Percentiles rank a stretch among this genome's conserved stretches.
These are phyloP conservation scores for Lactifluus subvellereus DNA, from an alignment of 768 basidiomycete genomes.

Conservation along the genomic window DNA sequence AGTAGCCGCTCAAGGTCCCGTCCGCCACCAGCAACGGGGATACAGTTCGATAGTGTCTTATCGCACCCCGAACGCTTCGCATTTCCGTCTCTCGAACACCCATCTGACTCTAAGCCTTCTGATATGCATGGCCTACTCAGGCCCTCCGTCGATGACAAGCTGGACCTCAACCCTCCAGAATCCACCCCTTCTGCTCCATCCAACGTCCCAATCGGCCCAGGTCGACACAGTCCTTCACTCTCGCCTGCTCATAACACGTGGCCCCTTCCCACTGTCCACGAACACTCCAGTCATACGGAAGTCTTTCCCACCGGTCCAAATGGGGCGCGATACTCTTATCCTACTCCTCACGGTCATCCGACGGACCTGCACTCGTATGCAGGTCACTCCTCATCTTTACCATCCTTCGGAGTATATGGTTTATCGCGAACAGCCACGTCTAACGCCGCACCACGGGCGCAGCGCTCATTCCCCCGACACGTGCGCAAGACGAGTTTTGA, in stretches of 20 bases:
- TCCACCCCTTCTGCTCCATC: constrained; percentile 26
- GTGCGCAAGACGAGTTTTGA: constrained; percentile 95
- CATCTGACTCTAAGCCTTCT: constrained; percentile 29
- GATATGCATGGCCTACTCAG: constrained; percentile 42
- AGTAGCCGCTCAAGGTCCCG: constrained; percentile 73
- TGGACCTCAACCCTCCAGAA: constrained; percentile 23
- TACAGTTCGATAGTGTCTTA: constrained; percentile 27
- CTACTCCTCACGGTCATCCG: constrained; percentile 7
- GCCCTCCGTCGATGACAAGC: constrained; percentile 23
- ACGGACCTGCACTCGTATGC: constrained; percentile 9
- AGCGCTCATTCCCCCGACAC: constrained; percentile 69
- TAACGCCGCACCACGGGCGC: constrained; percentile 31
- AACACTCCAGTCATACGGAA: constrained; percentile 8
- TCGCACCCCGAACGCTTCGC: constrained; percentile 23
- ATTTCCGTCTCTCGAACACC: constrained; percentile 24
- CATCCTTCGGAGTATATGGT: constrained; percentile 64
- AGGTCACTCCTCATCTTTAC: constrained; percentile 62
- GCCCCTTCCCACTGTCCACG: constrained; percentile 20
- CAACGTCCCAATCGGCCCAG: constrained; percentile 28
- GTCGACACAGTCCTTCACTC: constrained; percentile 32
- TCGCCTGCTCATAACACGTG: constrained; percentile 21
- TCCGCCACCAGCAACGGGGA: constrained; percentile 47
- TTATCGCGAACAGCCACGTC: constrained; percentile 36
- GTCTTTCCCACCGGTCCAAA: not conserved
- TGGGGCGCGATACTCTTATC: constrained; percentile 18